phyloP scores from a whole-genome alignment of 345 rosid species.

The Rhizophora mangle region DNA sequence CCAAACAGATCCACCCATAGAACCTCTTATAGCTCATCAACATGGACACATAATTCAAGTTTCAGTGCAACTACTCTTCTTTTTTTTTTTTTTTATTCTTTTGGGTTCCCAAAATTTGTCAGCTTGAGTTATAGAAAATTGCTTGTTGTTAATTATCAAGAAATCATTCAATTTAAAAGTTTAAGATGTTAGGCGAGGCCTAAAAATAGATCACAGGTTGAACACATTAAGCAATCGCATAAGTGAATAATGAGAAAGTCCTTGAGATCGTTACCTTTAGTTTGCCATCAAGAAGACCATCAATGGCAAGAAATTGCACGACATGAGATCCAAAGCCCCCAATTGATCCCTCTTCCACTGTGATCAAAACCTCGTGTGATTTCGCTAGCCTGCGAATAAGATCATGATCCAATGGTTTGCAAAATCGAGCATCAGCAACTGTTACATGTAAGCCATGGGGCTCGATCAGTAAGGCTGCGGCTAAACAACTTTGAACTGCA shows the following conservation, averaged over 20 bases:
- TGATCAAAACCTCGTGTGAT: slow-evolving; percentile 74
- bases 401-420: slow-evolving; percentile 77
- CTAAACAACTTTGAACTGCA: slow-evolving; percentile 85
- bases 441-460: slow-evolving; percentile 51
- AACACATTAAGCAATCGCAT: too few species aligned
- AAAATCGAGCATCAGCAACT: slow-evolving; percentile 87
- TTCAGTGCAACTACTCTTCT: too few species aligned
- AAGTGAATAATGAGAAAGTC: not conserved
- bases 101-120: too few species aligned
- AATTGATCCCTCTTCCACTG: slow-evolving; percentile 95
- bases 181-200: not conserved
- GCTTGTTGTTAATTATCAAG: too few species aligned
- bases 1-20: too few species aligned
- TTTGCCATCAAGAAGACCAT: slow-evolving; percentile 86
- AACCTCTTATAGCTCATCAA: too few species aligned
- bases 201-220: too few species aligned
- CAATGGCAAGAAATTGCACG: slow-evolving; percentile 86
- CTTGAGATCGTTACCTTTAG: slow-evolving; percentile 54
- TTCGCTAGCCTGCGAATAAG: slow-evolving; percentile 82
- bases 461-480: slow-evolving; percentile 60
- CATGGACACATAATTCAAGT: too few species aligned
- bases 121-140: too few species aligned
- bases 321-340: slow-evolving; percentile 98
- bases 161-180: too few species aligned
- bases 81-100: too few species aligned